Base-by-base conservation (phyloP, 2,329 filamentous ascomycete genomes). In the Aspergillus costaricaensis region DNA sequence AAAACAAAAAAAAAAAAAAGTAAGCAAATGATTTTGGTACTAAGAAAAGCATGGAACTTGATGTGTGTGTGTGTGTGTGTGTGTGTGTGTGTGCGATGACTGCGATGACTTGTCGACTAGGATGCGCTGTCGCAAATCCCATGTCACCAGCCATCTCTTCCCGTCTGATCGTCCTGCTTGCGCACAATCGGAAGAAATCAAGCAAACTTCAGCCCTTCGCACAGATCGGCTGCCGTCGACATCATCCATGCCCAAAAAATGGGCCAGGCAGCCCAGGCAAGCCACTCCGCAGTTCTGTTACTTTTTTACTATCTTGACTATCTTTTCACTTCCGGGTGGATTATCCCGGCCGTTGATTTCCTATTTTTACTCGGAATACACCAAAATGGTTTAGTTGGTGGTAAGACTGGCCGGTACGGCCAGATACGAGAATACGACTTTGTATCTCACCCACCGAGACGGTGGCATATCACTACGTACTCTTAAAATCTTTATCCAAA, bases 351-450 rank as follows among this genome's bases (percentile, higher is more conserved):
- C 53, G 43, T 55, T 43, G 39, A 5, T 47, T 55, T 41, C 19
- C 41, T 44, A 55, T 55, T 55, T 55, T 55, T 47, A 44, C 19
- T 23, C 41, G 53, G 53, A 25, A 36, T 41, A 55, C 53, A 38
- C 53, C 43, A 36, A 32, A 15, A 36, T 36, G 32, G 32, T 14
- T 36, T 14, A n/a, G 39, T 44, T 38, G 47, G 41, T 43, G 39
- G 52, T 19, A 41, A 41, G n/a, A 15, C 21, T 55, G 8, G 15
- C 39, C 23, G 36, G 51, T 54, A 43, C 41, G 25, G 9, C 27
- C 53, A n/a, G 17, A 55, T 55, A 55, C 53, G 53, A 51, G 21
- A 52, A 59, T 54, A 48, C 59, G 49, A 38, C 52, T 23, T 21
- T 30, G 25, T 9, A 27, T 30, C 25, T 30, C 47, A 50, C 27